A percentile compares a stretch with the other conserved stretches of the same genome.
Conservation (phyloP, 306 rosid genomes). For the Argentina anserina region DNA sequence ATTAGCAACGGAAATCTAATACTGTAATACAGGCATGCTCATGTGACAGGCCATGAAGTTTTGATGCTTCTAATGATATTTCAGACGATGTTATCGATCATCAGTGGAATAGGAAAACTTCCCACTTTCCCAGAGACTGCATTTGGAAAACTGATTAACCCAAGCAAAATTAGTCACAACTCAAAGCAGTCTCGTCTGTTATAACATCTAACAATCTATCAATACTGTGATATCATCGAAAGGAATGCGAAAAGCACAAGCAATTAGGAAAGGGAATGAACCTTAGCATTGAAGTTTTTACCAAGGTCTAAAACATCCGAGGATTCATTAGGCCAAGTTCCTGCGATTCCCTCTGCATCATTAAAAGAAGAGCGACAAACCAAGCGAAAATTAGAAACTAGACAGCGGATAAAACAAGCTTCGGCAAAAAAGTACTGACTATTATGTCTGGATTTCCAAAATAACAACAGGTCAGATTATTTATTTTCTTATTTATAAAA, state of each 20-base stretch:
- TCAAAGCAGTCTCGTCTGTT: not conserved
- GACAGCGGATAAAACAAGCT: not conserved
- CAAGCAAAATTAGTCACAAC: not conserved
- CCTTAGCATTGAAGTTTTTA: not conserved
- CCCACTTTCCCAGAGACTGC: not conserved
- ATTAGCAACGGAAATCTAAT: no score
- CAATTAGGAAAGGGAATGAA: not conserved
- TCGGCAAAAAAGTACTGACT: not conserved
- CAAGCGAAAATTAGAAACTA: not conserved
- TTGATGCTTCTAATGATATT: not conserved
- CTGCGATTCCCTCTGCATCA: not conserved
- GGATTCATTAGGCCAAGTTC: not conserved
- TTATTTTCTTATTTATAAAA: no score
- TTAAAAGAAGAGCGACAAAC: not conserved
- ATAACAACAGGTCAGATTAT: slow-evolving; percentile 2
- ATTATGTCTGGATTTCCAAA: not conserved
- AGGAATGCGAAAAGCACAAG: not conserved
- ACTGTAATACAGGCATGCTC: no score
- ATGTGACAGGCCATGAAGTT: not conserved
- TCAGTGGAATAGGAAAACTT: not conserved
- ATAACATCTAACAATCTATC: not conserved
- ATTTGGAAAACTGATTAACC: not conserved
- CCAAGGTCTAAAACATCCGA: not conserved
- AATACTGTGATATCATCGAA: not conserved
- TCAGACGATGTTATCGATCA: not conserved